Base-by-base conservation (phyloP, 495 filamentous ascomycete species). In the Amniculicola lignicola region DNA sequence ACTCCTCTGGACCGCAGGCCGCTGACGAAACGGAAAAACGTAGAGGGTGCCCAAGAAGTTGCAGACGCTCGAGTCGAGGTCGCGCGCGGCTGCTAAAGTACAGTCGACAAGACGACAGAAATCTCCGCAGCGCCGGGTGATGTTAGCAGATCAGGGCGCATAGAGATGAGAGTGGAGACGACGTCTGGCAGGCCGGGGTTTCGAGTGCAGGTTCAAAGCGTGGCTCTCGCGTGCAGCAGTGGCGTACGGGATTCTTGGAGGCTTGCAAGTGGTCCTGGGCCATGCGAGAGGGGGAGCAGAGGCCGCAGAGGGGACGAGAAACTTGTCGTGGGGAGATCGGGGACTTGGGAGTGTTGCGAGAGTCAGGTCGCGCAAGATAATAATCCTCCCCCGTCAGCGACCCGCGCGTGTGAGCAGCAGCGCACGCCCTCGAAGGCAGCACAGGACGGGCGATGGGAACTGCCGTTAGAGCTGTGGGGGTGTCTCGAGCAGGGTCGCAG, bases 211-310 rank as follows among this genome's bases (percentile, higher is more conserved):
- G 48, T 33, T 36, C 51, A 18, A 31, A 35, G 46, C 50, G 51
- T 57, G 52, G 59, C 59, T 56, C 51, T 62, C 48, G 54, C 54
- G 54, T 59, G 48, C 54, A 48, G 40, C 45, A 44, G 60, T 59
- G 59, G 59, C 59, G 59, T 41, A 29, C 43, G 48, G 50, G 54
- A 43, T 54, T 58, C 54, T 54, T 59, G 42, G 40, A 37, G 35
- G 36, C 25, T 40, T 59, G 42, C 33, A 11, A 1, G 50, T 4
- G 21, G 38, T 18, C 37, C 31, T 51, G 19, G 47, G 31, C 41
- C 22, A 6, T 14, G 41, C 31, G 47, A 15, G 18, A 19, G 31
- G 21, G 47, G 33, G 38, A 46, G 36, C 42, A 42, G 51, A 51
- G 18, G 51, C 33, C 15, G 44, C 36, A 53, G 59, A 35, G 11